Evolutionary conservation across 2,329 filamentous ascomycete genomes (phyloP).

Genomic region (Talaromyces sp.): DNA sequence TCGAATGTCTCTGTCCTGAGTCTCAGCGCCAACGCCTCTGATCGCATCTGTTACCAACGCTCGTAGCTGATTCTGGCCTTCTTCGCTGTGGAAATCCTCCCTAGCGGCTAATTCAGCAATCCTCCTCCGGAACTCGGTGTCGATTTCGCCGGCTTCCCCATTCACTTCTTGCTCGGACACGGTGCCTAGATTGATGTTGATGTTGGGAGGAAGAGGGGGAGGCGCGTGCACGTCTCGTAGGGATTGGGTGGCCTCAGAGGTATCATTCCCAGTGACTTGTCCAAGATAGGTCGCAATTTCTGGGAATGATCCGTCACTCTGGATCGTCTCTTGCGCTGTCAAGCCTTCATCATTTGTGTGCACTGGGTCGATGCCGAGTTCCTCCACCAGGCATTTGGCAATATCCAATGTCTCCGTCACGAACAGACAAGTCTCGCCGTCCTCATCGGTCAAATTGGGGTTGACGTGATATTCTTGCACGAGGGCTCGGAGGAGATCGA

Average conservation of each 20-base stretch:
- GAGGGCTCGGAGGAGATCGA: conserved; percentile 71
- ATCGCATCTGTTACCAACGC: conserved; percentile 78
- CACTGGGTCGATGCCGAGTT: conserved; percentile 66
- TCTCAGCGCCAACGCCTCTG: conserved; percentile 58
- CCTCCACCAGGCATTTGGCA: conserved; percentile 75
- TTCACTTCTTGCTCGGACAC: conserved; percentile 57
- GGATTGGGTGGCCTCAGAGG: conserved; percentile 20
- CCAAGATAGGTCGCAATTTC: conserved; percentile 69
- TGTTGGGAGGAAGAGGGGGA: conserved; percentile 67
- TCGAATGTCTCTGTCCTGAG: conserved; percentile 60
- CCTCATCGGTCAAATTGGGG: conserved; percentile 80
- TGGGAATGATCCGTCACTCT: conserved; percentile 71
- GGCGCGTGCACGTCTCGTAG: conserved; percentile 41
- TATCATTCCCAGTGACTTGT: conserved; percentile 28
- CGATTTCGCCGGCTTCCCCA: conserved; percentile 60
- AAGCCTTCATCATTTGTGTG: conserved; percentile 68
- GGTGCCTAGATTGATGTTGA: conserved; percentile 73
- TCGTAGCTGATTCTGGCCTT: conserved; percentile 74
- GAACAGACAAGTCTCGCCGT: conserved; percentile 91
- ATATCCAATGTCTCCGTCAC: conserved; percentile 78
- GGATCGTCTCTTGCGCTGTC: conserved; percentile 77
- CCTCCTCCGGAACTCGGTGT: conserved; percentile 75
- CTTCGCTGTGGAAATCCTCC: conserved; percentile 75
- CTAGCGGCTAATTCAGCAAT: conserved; percentile 86
- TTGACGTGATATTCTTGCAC: conserved; percentile 72